Conservation (phyloP, 176 grass and related monocot species). For the Zea luxurians region DNA sequence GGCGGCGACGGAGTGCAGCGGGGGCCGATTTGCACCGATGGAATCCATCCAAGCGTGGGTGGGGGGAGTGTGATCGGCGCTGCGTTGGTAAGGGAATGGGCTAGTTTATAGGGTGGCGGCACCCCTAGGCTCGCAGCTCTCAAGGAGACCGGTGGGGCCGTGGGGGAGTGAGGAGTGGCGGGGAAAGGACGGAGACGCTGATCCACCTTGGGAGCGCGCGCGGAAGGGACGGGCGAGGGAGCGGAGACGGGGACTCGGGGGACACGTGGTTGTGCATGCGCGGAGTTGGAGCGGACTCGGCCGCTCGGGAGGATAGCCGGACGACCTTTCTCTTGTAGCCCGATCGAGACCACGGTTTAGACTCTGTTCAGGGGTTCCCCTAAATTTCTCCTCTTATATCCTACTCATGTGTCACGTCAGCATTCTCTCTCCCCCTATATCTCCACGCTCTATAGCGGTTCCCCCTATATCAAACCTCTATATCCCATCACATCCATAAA, state of each 20-base stretch:
- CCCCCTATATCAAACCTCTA: no score
- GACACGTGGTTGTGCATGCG: slow-evolving; percentile 38
- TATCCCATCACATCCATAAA: no score
- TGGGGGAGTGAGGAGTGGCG: not conserved
- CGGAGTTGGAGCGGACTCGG: not conserved
- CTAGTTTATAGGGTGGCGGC: slow-evolving; percentile 30
- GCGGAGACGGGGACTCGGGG: not conserved
- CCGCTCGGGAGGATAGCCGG: slow-evolving; percentile 24
- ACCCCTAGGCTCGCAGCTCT: no score
- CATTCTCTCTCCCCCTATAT: no score
- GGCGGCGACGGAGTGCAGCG: slow-evolving; percentile 24
- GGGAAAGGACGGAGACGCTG: slow-evolving; percentile 36
- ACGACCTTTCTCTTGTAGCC: not conserved
- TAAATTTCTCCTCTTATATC: no score
- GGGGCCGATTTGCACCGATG: slow-evolving; percentile 23
- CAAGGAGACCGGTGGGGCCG: not conserved
- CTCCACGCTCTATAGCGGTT: no score
- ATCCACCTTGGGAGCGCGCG: slow-evolving; percentile 41
- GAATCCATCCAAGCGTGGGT: slow-evolving; percentile 46
- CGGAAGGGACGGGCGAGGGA: not conserved
- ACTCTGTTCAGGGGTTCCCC: no score
- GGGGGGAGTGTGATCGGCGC: not conserved
- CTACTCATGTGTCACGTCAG: no score
- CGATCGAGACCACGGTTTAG: not conserved
- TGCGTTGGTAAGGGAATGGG: not conserved